Evolutionary conservation across 352 stramenopile genomes (phyloP).

Genomic region (Phytophthora citrophthora): DNA sequence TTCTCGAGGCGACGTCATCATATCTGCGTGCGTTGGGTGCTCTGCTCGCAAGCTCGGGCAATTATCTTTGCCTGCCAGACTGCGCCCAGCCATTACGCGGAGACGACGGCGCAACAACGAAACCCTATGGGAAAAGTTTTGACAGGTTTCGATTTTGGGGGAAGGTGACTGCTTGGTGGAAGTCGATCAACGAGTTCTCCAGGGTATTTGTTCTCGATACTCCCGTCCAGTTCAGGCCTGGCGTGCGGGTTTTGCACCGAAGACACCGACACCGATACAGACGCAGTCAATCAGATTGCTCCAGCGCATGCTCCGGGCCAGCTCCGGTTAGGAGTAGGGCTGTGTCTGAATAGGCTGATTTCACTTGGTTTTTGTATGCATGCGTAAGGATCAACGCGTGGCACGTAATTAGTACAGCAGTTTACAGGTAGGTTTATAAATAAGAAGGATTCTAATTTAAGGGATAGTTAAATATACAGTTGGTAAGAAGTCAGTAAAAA

Average conservation of each 20-base stretch:
- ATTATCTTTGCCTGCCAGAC: slow-evolving; percentile 44
- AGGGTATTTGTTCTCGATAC: neutral
- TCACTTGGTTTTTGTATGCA: slow-evolving; percentile 27
- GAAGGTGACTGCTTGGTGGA: neutral
- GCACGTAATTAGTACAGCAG: neutral
- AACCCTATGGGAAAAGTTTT: slow-evolving; percentile 6
- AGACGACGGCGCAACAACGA: slow-evolving; percentile 34
- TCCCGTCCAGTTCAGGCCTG: slow-evolving; percentile 33
- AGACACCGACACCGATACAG: slow-evolving; percentile 20
- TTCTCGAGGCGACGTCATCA: slow-evolving; percentile 44
- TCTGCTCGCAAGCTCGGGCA: slow-evolving; percentile 35
- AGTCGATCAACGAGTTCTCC: neutral
- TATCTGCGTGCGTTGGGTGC: slow-evolving; percentile 23
- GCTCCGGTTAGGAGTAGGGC: slow-evolving; percentile 28
- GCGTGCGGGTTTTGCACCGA: slow-evolving; percentile 24
- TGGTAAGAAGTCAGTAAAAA: too few relatives aligned
- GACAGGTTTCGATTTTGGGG: neutral
- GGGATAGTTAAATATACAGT: too few relatives aligned
- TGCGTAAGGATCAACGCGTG: slow-evolving; percentile 21
- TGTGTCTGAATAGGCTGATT: slow-evolving; percentile 22
- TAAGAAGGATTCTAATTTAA: too few relatives aligned
- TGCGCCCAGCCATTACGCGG: slow-evolving; percentile 32
- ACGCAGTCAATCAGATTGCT: slow-evolving; percentile 38
- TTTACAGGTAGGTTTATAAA: too few relatives aligned
- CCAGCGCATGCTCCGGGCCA: slow-evolving; percentile 19